These are phyloP conservation scores for Cercospora sesami DNA, from an alignment of 2,329 filamentous ascomycete species.

Conservation along the genomic window DNA sequence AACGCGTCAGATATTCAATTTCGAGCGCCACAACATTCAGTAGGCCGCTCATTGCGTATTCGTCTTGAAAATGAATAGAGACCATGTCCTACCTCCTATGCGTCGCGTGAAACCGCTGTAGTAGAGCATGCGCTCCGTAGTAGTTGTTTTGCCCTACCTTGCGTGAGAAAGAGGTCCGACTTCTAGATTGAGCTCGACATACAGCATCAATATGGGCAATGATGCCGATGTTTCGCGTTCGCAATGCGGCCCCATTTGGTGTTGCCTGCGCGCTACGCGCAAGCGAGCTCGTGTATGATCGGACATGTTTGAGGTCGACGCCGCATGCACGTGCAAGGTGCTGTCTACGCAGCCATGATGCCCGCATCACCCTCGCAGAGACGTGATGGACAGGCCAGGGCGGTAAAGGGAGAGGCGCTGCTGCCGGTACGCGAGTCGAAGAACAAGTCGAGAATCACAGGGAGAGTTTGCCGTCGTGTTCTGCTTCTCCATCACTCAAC, in stretches of 20 bases:
- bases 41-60: background rate
- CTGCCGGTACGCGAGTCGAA: conserved; percentile 2
- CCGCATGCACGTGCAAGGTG: conserved; percentile 9
- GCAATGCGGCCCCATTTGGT: conserved; percentile 8
- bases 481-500: background rate
- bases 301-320: conserved; percentile 13
- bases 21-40: too few species aligned
- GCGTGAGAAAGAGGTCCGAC: conserved; percentile 24
- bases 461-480: background rate
- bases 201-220: conserved; percentile 97
- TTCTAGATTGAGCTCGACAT: conserved; percentile 33
- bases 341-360: conserved; percentile 29
- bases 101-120: conserved; percentile 87
- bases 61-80: background rate
- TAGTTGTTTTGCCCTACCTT: conserved; percentile 83
- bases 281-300: conserved; percentile 1
- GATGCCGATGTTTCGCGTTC: conserved; percentile 77
- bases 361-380: conserved; percentile 20
- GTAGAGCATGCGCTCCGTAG: conserved; percentile 97
- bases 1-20: conserved; percentile 11
- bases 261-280: conserved; percentile 5
- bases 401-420: background rate
- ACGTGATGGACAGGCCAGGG: background rate
- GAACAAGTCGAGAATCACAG: background rate
- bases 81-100: conserved; percentile 62